Conservation (phyloP, 495 filamentous ascomycete species). For the Mycothermus thermophilus region DNA sequence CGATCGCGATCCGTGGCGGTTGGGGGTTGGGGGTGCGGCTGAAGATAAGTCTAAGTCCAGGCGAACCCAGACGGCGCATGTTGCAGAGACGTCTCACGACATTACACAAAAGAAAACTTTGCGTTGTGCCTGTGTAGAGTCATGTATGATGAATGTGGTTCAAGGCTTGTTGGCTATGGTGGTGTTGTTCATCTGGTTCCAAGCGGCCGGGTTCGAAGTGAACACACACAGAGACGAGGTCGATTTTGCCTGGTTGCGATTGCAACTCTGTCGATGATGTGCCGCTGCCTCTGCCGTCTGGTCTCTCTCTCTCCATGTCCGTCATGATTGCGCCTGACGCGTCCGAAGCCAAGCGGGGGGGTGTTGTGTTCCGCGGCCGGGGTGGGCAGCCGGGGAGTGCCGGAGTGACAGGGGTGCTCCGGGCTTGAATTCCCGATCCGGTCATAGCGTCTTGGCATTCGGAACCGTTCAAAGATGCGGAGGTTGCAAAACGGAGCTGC, state of each 20-base stretch:
- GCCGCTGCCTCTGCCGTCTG: neutral
- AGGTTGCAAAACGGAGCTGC: constrained; percentile 19
- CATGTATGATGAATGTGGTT: no score
- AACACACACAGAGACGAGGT: no score
- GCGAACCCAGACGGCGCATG: no score
- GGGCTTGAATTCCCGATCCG: constrained; percentile 15
- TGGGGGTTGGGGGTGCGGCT: no score
- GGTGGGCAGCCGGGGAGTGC: neutral
- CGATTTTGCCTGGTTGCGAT: neutral
- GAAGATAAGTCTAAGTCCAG: no score
- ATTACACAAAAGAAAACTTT: no score
- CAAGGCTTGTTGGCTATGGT: no score
- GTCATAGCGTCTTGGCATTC: constrained; percentile 6
- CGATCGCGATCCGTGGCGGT: no score
- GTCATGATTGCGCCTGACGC: no score
- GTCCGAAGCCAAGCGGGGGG: neutral
- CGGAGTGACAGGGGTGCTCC: constrained; percentile 1
- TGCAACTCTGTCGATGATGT: constrained; percentile 1
- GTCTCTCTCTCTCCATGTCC: no score
- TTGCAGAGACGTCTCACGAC: no score
- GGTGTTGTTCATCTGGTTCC: neutral
- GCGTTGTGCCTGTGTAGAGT: no score
- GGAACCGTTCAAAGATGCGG: constrained; percentile 9
- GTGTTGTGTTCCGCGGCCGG: neutral
- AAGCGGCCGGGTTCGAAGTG: neutral